Conservation (phyloP, 148 eudicot genomes). For the Oxyria digyna region DNA sequence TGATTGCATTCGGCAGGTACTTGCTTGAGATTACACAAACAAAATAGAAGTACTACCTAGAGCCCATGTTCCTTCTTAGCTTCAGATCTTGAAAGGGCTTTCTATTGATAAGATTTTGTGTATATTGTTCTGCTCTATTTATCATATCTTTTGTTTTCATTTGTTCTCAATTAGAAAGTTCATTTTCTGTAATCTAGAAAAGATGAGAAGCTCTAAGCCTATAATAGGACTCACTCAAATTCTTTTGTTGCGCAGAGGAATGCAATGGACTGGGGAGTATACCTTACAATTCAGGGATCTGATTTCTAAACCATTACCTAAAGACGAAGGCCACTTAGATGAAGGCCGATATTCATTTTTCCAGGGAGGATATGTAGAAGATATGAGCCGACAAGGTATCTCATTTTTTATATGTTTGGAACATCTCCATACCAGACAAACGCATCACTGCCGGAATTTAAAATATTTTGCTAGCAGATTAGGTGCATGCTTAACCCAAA, state of each 20-base stretch:
- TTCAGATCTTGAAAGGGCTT: neutral
- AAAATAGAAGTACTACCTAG: neutral
- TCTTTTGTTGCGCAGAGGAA: conserved; percentile 39
- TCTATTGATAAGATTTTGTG: neutral
- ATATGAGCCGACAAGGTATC: conserved; percentile 38
- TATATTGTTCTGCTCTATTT: neutral
- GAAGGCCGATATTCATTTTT: conserved; percentile 85
- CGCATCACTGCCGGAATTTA: neutral
- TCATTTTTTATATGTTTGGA: neutral
- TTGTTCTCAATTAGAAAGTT: neutral
- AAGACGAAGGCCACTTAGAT: conserved; percentile 16
- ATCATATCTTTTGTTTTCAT: neutral
- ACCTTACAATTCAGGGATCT: conserved; percentile 55
- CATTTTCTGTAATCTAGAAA: neutral
- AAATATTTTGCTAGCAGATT: neutral
- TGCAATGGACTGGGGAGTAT: conserved; percentile 87
- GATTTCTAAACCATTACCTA: conserved; percentile 30
- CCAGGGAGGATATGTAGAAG: conserved; percentile 80
- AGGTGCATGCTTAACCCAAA: neutral
- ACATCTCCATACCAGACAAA: neutral
- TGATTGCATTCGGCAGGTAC: conserved; percentile 76
- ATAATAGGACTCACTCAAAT: neutral
- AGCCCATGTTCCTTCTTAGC: neutral
- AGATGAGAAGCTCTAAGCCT: neutral
- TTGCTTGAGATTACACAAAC: neutral